Percentiles rank a stretch among this genome's conserved stretches.
These are phyloP conservation scores for Copromyces sp. DNA, from an alignment of 495 filamentous ascomycete genomes.

Conservation along the genomic window DNA sequence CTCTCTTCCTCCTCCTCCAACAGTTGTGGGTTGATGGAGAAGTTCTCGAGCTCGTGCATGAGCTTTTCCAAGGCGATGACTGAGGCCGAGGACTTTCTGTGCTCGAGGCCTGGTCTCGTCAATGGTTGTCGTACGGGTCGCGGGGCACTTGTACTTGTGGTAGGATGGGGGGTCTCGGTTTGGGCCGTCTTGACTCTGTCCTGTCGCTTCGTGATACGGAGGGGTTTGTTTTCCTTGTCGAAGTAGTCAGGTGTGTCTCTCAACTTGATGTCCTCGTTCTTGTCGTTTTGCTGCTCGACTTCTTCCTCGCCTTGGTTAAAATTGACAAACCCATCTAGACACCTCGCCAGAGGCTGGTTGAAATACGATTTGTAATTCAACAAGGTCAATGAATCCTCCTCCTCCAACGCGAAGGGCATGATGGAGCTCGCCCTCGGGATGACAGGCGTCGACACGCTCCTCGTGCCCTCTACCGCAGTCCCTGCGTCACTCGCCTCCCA, in stretches of 20 bases:
- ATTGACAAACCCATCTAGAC: constrained; percentile 10
- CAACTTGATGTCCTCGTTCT: neutral
- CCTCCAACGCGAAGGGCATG: neutral
- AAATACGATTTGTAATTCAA: constrained; percentile 20
- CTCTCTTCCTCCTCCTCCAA: neutral
- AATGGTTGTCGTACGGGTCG: neutral
- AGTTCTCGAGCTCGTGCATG: neutral
- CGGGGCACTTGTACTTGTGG: neutral
- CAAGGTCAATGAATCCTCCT: constrained; percentile 20
- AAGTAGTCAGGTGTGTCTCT: neutral
- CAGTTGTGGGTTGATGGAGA: neutral
- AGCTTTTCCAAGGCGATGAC: neutral
- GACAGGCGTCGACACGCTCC: neutral
- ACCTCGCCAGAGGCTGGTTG: constrained; percentile 16
- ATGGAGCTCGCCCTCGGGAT: neutral
- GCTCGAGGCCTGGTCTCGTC: neutral
- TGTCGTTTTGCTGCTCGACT: neutral
- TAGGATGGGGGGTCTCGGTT: neutral
- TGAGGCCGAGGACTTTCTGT: constrained; percentile 1
- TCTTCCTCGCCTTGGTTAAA: neutral
- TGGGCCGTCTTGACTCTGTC: neutral
- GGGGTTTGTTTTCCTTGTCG: neutral
- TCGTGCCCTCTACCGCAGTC: neutral
- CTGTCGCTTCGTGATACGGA: neutral
- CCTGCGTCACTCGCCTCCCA: neutral